These are phyloP conservation scores for Neurospora hispaniola DNA, from an alignment of 495 filamentous ascomycete species.

Conservation along the genomic window DNA sequence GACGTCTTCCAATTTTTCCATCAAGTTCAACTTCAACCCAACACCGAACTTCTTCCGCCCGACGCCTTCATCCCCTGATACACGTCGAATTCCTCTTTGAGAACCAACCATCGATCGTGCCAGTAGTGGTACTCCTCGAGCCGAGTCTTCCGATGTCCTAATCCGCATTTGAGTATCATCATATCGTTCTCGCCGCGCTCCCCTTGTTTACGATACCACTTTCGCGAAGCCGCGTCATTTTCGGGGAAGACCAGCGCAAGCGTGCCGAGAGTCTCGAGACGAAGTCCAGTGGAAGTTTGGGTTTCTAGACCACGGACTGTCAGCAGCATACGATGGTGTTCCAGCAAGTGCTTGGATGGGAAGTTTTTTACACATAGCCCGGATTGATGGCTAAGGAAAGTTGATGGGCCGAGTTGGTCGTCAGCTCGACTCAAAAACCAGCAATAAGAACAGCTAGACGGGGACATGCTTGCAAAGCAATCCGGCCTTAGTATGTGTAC, in stretches of 20 bases:
- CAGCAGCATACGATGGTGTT: background rate
- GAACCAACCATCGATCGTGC: conserved; percentile 39
- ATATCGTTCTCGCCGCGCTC: background rate
- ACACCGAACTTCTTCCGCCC: background rate
- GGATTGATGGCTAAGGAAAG: conserved; percentile 22
- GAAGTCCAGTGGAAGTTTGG: conserved; percentile 22
- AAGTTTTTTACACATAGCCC: background rate
- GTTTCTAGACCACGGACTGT: background rate
- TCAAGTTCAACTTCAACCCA: background rate
- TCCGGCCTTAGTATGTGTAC: background rate
- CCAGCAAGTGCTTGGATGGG: background rate
- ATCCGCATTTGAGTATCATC: background rate
- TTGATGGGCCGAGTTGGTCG: conserved; percentile 34
- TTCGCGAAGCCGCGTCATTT: conserved; percentile 12
- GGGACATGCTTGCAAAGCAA: background rate
- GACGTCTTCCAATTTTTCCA: background rate
- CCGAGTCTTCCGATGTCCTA: background rate
- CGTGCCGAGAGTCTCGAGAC: conserved; percentile 36
- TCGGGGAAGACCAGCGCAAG: conserved; percentile 36
- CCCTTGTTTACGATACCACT: conserved; percentile 7
- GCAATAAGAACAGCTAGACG: too few species aligned
- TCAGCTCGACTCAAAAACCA: conserved; percentile 30
- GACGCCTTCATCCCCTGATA: conserved; percentile 11
- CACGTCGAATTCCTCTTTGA: conserved; percentile 44
- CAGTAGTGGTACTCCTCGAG: conserved; percentile 39